phyloP scores from a whole-genome alignment of 306 rosid species.

The Gastrolobium villosum region DNA sequence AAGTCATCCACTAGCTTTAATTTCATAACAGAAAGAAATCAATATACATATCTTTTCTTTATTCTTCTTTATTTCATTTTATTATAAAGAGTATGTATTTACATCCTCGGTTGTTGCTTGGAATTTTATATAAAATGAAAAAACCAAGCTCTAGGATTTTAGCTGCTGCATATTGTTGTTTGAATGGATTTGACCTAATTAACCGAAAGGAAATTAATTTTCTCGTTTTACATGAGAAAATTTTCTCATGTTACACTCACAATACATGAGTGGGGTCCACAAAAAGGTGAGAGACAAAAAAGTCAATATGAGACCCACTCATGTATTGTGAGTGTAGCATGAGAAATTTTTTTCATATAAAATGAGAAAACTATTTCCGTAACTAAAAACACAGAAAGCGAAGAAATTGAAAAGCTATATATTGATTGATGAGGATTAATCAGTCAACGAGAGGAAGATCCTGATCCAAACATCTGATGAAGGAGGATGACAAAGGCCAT shows the following conservation, averaged over 20 bases:
- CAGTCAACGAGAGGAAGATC: constrained; percentile 46
- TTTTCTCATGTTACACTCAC: no score
- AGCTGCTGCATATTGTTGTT: neutral
- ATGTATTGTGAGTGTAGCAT: no score
- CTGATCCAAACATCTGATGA: constrained; percentile 69
- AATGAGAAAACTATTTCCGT: no score
- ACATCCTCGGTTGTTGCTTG: constrained; percentile 47
- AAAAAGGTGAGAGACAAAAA: no score
- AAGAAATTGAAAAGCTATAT: neutral
- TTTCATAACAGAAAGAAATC: neutral
- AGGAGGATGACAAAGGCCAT: constrained; percentile 80
- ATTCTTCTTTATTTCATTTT: neutral
- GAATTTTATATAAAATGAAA: constrained; percentile 59
- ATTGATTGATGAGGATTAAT: neutral
- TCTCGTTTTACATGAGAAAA: no score
- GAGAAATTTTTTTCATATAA: no score
- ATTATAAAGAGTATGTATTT: neutral
- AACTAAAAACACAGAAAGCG: neutral
- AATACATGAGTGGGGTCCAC: no score
- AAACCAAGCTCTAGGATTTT: constrained; percentile 51
- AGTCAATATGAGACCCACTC: no score
- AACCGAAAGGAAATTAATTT: no score
- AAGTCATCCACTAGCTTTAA: neutral
- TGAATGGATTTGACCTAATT: neutral
- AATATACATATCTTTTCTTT: neutral